Evolutionary conservation across 805 yeast species (phyloP), one percentile per base, ranked within the genome.

Genomic region (Saccharomycopsis sp.): DNA sequence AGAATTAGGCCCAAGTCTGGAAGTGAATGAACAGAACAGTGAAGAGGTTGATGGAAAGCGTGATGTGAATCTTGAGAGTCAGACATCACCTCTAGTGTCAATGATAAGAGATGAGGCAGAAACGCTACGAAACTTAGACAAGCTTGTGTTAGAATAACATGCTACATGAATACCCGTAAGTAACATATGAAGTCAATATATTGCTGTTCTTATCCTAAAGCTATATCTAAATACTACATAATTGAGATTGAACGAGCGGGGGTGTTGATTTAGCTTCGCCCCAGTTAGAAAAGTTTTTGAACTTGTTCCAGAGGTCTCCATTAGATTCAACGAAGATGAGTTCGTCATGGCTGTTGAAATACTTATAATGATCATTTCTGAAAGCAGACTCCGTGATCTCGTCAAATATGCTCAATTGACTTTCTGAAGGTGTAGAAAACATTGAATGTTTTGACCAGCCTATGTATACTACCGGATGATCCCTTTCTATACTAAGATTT

Each of bases 381-480:
- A 29, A 54, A 20, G 57, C 57, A 16, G 15, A 3, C 20, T 47
- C 53, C 14, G 51, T 46, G 2, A 54, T 12, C 24, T 54, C 57
- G 40, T 54, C 57, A 18, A 9, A 7, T 4, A 54, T 48, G 46
- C 16, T 15, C 9, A 34, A 24, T 2, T 46, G 9, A 7, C 18
- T 14, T 16, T 24, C 40, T 20, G 50, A 18, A 2, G 41, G 4
- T 12, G 48, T 41, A 16, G 14, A 15, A 20, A 23, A 54, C 57
- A 54, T 54, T 24, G 57, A 50, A 50, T 54, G 57, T 50, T 54
- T 54, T 12, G 57, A 51, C 57, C 57, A 54, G 20, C 44, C 52
- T 16, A 41, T 34, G 34, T 18, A 54, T 8, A 37, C 53, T 3
- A 51, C 50, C 20, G 57, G 57, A 34, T 54, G 57, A 37, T 54